Percentiles rank a stretch among this genome's conserved stretches.
Conservation (phyloP, 192 early-diverging fungal genomes). For the Backusella tuberculispora region DNA sequence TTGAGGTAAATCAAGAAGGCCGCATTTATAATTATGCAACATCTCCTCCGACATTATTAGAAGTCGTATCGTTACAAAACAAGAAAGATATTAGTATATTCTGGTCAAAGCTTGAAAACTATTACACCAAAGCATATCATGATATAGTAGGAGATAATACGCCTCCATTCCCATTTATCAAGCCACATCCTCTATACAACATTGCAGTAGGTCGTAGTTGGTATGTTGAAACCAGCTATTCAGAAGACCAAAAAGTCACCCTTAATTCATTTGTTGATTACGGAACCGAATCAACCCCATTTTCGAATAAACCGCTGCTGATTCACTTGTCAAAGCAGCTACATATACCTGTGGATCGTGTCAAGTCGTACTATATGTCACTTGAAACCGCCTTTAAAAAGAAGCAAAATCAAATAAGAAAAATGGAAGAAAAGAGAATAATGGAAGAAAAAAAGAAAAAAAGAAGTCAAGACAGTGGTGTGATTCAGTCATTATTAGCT, state of each 20-base stretch:
- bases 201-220: background rate
- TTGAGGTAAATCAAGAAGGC: background rate
- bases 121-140: background rate
- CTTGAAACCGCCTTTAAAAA: background rate
- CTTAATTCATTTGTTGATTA: conserved; percentile 13
- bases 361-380: background rate
- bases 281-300: background rate
- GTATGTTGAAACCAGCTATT: background rate
- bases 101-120: background rate
- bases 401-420: background rate
- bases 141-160: background rate
- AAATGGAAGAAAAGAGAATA: background rate
- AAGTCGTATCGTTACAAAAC: background rate
- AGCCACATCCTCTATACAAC: background rate
- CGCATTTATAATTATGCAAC: background rate
- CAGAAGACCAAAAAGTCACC: background rate
- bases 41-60: background rate
- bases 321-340: background rate
- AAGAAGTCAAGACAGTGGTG: background rate
- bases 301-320: background rate
- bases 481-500: background rate
- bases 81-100: background rate
- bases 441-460: background rate
- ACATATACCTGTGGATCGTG: background rate
- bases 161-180: background rate